phyloP scores from a whole-genome alignment of 148 eudicot species.

The Rhododendron henanense region DNA sequence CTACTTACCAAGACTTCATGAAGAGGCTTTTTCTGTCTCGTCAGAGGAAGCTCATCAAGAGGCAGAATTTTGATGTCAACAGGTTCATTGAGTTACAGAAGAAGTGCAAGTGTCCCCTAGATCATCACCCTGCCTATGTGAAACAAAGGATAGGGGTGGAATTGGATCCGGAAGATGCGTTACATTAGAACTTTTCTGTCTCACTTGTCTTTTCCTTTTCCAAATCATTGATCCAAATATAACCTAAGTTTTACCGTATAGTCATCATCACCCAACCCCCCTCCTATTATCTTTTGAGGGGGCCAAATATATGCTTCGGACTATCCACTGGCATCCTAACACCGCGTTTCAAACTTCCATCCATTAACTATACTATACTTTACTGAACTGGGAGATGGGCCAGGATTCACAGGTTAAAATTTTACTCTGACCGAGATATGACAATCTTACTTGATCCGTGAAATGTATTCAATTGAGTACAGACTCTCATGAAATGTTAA shows the following conservation, averaged over 20 bases:
- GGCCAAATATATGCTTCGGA: background rate
- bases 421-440: background rate
- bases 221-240: background rate
- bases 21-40: conserved; percentile 75
- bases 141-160: conserved; percentile 34
- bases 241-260: background rate
- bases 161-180: conserved; percentile 37
- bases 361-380: background rate
- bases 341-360: background rate
- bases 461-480: background rate
- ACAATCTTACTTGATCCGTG: background rate
- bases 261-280: conserved; percentile 4
- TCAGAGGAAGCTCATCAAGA: conserved; percentile 84
- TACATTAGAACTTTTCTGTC: conserved; percentile 15
- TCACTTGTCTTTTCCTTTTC: background rate
- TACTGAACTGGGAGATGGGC: background rate
- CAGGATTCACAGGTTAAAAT: background rate
- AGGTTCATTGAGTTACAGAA: conserved; percentile 63
- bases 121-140: conserved; percentile 26
- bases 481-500: background rate
- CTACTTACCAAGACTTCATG: conserved; percentile 77
- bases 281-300: background rate
- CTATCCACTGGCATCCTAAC: background rate
- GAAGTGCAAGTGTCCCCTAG: conserved; percentile 51
- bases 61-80: conserved; percentile 50